Conservation (phyloP, 2,329 filamentous ascomycete species). For the Cyphellophora europaea region DNA sequence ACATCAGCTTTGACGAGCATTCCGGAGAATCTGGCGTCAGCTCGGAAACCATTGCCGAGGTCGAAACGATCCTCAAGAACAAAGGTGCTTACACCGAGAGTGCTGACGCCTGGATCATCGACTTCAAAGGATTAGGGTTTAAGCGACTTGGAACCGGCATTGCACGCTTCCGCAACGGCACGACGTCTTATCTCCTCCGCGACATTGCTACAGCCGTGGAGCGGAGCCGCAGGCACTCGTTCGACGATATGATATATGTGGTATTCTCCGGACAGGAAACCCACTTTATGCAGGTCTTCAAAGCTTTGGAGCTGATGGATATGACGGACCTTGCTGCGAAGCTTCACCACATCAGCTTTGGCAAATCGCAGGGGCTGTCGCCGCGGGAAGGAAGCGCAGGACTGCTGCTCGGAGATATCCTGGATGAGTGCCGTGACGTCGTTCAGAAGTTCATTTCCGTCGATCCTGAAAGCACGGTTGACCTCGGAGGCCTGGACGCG, state of each 20-base stretch:
- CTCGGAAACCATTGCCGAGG: constrained; percentile 55
- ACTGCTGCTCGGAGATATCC: no score
- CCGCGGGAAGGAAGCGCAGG: no score
- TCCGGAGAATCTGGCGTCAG: constrained; percentile 67
- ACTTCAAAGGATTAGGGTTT: constrained; percentile 59
- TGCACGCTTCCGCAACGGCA: constrained; percentile 64
- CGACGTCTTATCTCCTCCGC: constrained; percentile 66
- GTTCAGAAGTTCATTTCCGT: no score
- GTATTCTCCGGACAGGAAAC: constrained; percentile 64
- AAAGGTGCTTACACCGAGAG: constrained; percentile 59
- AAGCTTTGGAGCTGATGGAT: constrained; percentile 64
- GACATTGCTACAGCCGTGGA: constrained; percentile 67
- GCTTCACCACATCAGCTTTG: constrained; percentile 69
- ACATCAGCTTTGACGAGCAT: constrained; percentile 62
- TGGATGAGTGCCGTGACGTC: no score
- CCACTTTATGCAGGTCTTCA: constrained; percentile 66
- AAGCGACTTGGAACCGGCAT: constrained; percentile 63
- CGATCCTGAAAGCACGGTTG: no score
- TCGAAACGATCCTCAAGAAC: constrained; percentile 53
- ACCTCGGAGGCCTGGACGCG: no score
- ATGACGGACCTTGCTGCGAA: constrained; percentile 58
- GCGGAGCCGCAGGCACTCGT: constrained; percentile 51
- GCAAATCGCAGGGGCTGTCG: no score
- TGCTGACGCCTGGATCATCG: constrained; percentile 62
- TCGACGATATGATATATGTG: constrained; percentile 75